phyloP scores from a whole-genome alignment of 768 basidiomycete species.

The Leccinum ochraceum region DNA sequence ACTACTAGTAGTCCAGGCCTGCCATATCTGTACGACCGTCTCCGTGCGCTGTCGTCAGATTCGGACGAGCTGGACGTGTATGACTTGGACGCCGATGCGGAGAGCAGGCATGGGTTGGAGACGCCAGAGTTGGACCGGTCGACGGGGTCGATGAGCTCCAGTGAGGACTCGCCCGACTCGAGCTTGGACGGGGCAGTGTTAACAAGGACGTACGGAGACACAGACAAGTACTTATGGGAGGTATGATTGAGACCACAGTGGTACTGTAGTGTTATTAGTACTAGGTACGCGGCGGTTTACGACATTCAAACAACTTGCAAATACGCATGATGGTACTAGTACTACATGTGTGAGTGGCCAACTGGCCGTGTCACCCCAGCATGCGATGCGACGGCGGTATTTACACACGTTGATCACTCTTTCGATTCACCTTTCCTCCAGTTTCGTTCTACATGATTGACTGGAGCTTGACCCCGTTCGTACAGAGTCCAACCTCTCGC shows the following conservation, averaged over 20 bases:
- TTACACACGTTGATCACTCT: no score
- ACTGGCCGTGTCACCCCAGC: no score
- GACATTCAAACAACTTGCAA: no score
- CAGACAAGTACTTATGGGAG: background rate
- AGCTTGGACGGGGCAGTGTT: background rate
- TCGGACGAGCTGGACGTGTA: background rate
- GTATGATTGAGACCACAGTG: background rate
- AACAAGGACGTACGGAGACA: background rate
- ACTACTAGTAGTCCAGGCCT: background rate
- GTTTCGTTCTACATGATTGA: no score
- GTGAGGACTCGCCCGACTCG: background rate
- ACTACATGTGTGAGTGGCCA: no score
- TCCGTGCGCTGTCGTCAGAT: background rate
- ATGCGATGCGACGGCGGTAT: no score
- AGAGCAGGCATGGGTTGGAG: background rate
- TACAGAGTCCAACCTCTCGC: no score
- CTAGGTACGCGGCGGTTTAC: no score
- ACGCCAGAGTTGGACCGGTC: background rate
- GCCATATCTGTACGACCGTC: background rate
- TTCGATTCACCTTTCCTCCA: no score
- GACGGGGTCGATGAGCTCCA: background rate
- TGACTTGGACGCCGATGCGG: background rate
- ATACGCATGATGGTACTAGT: no score
- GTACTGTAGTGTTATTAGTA: no score
- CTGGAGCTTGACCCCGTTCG: no score